Percentiles rank a stretch among this genome's conserved stretches.
Conservation (phyloP, 345 rosid species). For the Hibiscus trionum region DNA sequence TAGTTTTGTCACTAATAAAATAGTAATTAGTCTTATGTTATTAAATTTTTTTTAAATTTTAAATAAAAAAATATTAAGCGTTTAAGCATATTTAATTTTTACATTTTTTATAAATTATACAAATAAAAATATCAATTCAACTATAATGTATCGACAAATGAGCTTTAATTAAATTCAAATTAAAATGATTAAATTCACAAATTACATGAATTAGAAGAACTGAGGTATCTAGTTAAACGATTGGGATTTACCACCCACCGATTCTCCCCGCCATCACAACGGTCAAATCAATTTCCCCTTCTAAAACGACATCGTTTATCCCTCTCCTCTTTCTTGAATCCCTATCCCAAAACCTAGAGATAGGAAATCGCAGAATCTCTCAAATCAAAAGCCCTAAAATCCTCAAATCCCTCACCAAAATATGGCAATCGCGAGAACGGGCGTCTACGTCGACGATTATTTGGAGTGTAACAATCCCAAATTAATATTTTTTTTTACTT, state of each 20-base stretch:
- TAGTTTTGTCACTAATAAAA: too few relatives aligned
- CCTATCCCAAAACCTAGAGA: neutral
- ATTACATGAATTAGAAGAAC: too few relatives aligned
- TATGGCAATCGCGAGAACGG: conserved; percentile 95
- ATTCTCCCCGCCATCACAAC: conserved; percentile 20
- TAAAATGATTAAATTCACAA: too few relatives aligned
- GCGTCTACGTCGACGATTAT: conserved; percentile 94
- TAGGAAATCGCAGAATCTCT: neutral
- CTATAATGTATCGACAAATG: too few relatives aligned
- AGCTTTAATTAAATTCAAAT: too few relatives aligned
- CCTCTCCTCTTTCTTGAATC: neutral
- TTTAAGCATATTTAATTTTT: too few relatives aligned
- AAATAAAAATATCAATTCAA: too few relatives aligned
- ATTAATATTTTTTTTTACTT: neutral
- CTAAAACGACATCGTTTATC: conserved; percentile 8
- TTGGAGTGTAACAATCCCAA: conserved; percentile 53
- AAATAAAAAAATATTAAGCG: too few relatives aligned
- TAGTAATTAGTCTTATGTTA: too few relatives aligned
- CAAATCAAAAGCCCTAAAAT: conserved; percentile 29
- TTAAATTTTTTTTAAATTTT: too few relatives aligned
- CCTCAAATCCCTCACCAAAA: conserved; percentile 7
- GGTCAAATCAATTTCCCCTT: conserved; percentile 5
- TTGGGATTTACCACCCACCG: neutral
- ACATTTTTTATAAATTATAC: too few relatives aligned
- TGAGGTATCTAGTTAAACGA: neutral